Evolutionary conservation across 2,329 filamentous ascomycete genomes (phyloP).

Genomic region (Penicillium frequentans): DNA sequence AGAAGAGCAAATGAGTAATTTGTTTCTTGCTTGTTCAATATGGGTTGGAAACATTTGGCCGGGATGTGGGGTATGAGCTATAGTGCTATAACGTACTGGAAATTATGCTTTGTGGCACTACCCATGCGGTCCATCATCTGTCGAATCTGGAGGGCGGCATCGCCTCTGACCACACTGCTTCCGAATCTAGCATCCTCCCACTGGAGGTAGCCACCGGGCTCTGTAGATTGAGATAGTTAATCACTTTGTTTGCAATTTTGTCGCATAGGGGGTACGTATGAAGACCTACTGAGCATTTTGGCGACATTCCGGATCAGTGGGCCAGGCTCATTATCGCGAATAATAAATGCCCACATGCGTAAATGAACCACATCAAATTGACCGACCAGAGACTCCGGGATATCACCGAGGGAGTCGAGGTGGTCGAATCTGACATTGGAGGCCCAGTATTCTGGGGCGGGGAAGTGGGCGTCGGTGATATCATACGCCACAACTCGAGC

Average conservation of each 20-base stretch:
- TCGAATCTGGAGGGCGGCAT: background rate
- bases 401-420: background rate
- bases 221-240: background rate
- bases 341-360: background rate
- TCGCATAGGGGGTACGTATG: no score
- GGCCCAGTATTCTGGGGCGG: background rate
- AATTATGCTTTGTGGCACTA: background rate
- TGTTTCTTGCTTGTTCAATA: background rate
- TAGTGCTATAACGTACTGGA: background rate
- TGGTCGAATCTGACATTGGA: background rate
- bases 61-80: no score
- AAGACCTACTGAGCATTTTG: slow-evolving; percentile 1
- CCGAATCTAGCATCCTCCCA: slow-evolving; percentile 4
- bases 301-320: background rate
- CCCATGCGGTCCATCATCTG: background rate
- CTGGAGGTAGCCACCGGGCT: slow-evolving; percentile 1
- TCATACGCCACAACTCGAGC: background rate
- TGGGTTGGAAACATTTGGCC: background rate
- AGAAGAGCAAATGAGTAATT: background rate
- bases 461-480: background rate
- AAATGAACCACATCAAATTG: slow-evolving; percentile 5
- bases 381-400: background rate
- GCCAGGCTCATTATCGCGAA: background rate
- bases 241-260: no score
- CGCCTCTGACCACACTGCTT: background rate